phyloP scores from a whole-genome alignment of 2,329 filamentous ascomycete genomes.

The Colletotrichum noveboracense region DNA sequence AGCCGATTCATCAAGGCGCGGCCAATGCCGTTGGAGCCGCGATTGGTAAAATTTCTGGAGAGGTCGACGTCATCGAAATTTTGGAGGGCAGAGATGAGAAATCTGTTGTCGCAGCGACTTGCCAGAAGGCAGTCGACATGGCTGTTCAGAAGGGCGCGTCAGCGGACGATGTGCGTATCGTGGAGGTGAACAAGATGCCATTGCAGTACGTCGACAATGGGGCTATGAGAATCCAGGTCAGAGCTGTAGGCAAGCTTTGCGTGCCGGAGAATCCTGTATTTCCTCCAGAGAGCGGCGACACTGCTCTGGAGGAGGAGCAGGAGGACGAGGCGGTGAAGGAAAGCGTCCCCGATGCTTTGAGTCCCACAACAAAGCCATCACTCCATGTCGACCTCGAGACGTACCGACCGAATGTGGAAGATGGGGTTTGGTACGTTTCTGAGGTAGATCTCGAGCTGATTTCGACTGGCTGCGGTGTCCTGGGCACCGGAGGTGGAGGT shows the following conservation, averaged over 20 bases:
- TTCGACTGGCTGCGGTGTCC: constrained; percentile 27
- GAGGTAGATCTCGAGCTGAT: constrained; percentile 27
- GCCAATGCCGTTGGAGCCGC: constrained; percentile 68
- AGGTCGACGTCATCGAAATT: constrained; percentile 57
- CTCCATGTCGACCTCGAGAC: constrained; percentile 32
- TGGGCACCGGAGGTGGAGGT: constrained; percentile 27
- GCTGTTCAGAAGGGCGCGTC: constrained; percentile 1
- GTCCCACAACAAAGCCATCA: constrained; percentile 35
- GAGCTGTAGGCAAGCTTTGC: constrained; percentile 37
- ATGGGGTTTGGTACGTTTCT: constrained; percentile 22
- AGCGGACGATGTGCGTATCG: constrained; percentile 43
- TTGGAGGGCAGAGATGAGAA: constrained; percentile 42
- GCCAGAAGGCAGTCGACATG: constrained; percentile 29
- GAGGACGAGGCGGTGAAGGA: constrained; percentile 26
- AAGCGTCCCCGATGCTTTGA: constrained; percentile 31
- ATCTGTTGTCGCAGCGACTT: constrained; percentile 42
- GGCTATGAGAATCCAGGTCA: constrained; percentile 37
- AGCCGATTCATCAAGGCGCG: constrained; percentile 57
- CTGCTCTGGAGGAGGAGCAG: constrained; percentile 24
- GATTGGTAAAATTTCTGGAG: constrained; percentile 59
- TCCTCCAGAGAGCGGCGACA: constrained; percentile 7
- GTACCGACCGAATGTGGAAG: constrained; percentile 10
- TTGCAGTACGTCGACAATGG: constrained; percentile 40
- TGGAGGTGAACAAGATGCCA: constrained; percentile 49
- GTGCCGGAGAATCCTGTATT: constrained; percentile 29